Evolutionary conservation across 202 grass and related monocot species (phyloP), one percentile per base, ranked within the genome.

Genomic region (Schoenoplectus tabernaemontani): DNA sequence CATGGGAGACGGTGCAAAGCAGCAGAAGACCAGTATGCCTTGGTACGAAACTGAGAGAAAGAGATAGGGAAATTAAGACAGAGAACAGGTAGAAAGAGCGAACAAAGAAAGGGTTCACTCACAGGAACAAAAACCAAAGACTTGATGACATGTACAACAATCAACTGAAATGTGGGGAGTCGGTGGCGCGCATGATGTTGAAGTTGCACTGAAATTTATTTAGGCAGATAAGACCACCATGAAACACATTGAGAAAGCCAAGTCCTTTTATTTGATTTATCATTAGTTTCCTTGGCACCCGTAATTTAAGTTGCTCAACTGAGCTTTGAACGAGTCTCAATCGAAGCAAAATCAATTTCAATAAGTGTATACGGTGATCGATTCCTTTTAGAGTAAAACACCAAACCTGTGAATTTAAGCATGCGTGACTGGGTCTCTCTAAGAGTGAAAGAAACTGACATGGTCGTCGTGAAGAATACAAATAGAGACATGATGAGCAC

Each of bases 401-500:
- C 87, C 89, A 77, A 83, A 98, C 96, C 96, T 91, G 96, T 98
- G 82, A 98, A 98, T 77, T 87, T 87, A 86, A 98, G 96, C 96
- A 98, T 98, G 59, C 96, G 91, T 78, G 96, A 99, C 65, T 99
- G 96, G 0, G 96, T 99, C 66, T 99, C 96, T 88, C 96, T 92
- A 47, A 99, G 87, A 54, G 96, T 99, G 84, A 99, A 99, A 82
- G 96, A 99, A 85, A 99, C 96, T 26, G 96, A 99, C 96, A 99
- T 99, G 67, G 91, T 99, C 47, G 90, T 99, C 50, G 96, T 99
- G 83, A 99, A 96, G 84, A 99, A 99, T 64, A 99, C 96, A 96
- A 99, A 99, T 56, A 99, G 88, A 34, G 96, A 99, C 96, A 99
- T 95, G 77, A 99, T 89, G 86, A 99, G 96, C 46, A 99, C 96